Percentiles rank a stretch among this genome's conserved stretches.
Conservation (phyloP, 441 rosid species). For the Erodium chrysanthum region DNA sequence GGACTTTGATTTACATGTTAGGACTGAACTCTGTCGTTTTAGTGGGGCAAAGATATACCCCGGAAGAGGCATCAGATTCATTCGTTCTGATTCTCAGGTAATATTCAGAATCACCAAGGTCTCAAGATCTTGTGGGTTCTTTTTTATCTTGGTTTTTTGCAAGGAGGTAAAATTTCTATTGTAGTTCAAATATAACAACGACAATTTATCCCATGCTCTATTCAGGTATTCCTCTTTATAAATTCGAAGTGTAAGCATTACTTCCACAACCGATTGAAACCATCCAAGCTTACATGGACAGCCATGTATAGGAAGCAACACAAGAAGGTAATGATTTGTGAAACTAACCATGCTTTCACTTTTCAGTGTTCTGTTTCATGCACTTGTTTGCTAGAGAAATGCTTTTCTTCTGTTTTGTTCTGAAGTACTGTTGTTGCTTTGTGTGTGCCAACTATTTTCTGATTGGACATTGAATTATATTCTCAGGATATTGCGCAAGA, state of each 20-base stretch:
- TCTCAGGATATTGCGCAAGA: background rate
- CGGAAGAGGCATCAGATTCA: background rate
- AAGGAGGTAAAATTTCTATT: too few species aligned
- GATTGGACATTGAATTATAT: too few species aligned
- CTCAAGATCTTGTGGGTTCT: background rate
- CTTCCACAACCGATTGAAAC: background rate
- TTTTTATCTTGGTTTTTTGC: background rate
- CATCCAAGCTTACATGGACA: background rate
- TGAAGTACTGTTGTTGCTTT: background rate
- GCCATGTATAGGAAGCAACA: background rate
- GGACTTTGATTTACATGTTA: background rate
- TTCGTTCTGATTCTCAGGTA: background rate
- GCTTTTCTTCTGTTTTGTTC: background rate
- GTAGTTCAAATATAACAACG: background rate
- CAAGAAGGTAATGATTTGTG: background rate
- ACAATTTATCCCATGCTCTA: background rate
- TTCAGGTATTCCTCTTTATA: background rate
- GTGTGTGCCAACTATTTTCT: too few species aligned
- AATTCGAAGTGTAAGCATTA: background rate
- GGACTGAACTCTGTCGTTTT: background rate
- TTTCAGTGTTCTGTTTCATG: too few species aligned
- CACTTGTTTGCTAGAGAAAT: too few species aligned
- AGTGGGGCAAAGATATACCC: background rate
- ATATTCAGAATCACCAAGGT: too few species aligned
- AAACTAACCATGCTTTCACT: background rate